Evolutionary conservation across 2,329 filamentous ascomycete species (phyloP), one percentile per base, ranked within the genome.

Genomic region (Hypoxylon sp.): DNA sequence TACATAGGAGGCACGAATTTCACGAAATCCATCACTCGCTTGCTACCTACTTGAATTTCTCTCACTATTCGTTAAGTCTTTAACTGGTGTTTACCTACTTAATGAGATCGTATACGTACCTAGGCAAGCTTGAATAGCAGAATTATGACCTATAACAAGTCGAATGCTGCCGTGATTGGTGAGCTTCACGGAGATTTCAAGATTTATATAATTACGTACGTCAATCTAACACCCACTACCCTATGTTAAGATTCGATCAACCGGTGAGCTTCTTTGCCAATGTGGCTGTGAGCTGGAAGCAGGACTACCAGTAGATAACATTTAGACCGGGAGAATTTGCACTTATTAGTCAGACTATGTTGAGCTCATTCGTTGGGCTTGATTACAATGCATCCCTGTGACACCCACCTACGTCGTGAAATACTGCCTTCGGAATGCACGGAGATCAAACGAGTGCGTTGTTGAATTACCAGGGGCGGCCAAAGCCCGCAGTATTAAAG

Each of bases 241-340:
- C 7, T 8, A 38, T 18, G n/a, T 38, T 14, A 16, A 18, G 36
- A 2, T n/a, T 38, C 36, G 36, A 38, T 38, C 18, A 18, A 18
- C n/a, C n/a, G n/a, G n/a, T n/a, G n/a, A n/a, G n/a, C 36, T 38
- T 38, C 36, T 38, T 38, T 38, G 36, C 36, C 18, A 38, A 38
- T 14, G 18, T 18, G 36, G n/a, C n/a, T n/a, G n/a, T n/a, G n/a
- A n/a, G n/a, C n/a, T n/a, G n/a, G n/a, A n/a, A n/a, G n/a, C n/a
- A n/a, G n/a, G n/a, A n/a, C n/a, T n/a, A n/a, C n/a, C n/a, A n/a
- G n/a, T n/a, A n/a, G n/a, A n/a, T n/a, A n/a, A n/a, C n/a, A n/a
- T n/a, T 40, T 40, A 11, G 36, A 20, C 36, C 18, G 8, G 36
- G 3, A 5, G 16, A 40, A 9, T 40, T n/a, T 18, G 7, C 36